These are phyloP conservation scores for Kluyveromyces sp. DNA, from an alignment of 1,139 yeast genomes.

Conservation along the genomic window DNA sequence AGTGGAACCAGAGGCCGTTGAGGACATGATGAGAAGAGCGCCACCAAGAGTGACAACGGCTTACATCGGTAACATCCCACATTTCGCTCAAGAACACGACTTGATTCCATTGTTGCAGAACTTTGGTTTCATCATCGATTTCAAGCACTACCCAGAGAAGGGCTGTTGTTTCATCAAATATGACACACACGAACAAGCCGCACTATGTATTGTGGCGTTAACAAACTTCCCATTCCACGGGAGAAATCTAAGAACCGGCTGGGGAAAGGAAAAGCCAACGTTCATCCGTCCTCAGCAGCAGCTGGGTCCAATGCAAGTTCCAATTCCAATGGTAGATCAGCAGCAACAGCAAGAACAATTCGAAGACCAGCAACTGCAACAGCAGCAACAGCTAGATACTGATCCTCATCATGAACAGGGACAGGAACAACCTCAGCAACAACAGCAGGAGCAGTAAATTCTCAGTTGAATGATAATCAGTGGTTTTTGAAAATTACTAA, in stretches of 20 bases:
- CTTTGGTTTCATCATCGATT: slow-evolving; percentile 76
- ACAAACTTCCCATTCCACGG: slow-evolving; percentile 73
- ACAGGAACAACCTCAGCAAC: background rate
- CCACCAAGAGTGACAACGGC: slow-evolving; percentile 77
- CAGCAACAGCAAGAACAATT: slow-evolving; percentile 7
- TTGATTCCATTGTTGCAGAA: slow-evolving; percentile 69
- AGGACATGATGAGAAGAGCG: slow-evolving; percentile 64
- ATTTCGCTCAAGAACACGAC: slow-evolving; percentile 65
- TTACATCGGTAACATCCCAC: slow-evolving; percentile 79
- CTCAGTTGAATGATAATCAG: background rate
- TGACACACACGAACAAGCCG: slow-evolving; percentile 83
- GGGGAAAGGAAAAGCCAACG: slow-evolving; percentile 68
- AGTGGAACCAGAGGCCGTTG: slow-evolving; percentile 51
- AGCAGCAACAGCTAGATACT: background rate
- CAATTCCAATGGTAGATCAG: slow-evolving; percentile 7
- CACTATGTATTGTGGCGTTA: slow-evolving; percentile 76
- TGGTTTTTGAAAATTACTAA: no score
- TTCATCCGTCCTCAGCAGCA: slow-evolving; percentile 30
- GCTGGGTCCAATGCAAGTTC: slow-evolving; percentile 7
- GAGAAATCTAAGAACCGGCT: slow-evolving; percentile 73
- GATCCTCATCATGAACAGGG: background rate
- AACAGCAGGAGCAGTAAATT: background rate
- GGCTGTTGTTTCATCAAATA: slow-evolving; percentile 60
- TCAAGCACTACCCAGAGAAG: slow-evolving; percentile 73
- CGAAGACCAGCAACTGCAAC: slow-evolving; percentile 3